Conservation (phyloP, 176 grass and related monocot species). For the Hordeum vulgare region MorexV3_pseudomolecules_assembly NC_058519.1:116566801-116567300, state of each 20-base stretch:
- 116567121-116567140: conserved; percentile 4
- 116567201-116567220: conserved; percentile 5
- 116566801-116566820: conserved; percentile 91
- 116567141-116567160: background rate
- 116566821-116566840: conserved; percentile 56
- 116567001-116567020: background rate
- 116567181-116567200: background rate
- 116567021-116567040: background rate
- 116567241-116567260: conserved; percentile 46
- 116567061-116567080: background rate
- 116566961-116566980: background rate
- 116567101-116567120: background rate
- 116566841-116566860: conserved; percentile 57
- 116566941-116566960: background rate
- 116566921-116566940: conserved; percentile 8
- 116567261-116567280: conserved; percentile 80
- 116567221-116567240: conserved; percentile 36
- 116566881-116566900: conserved; percentile 26
- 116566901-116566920: background rate
- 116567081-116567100: background rate
- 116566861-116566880: conserved; percentile 93
- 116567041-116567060: background rate
- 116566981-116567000: background rate
- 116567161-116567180: background rate
- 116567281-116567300: conserved; percentile 81